phyloP scores from a whole-genome alignment of 352 stramenopile genomes.

The Phytophthora chlamydospora region DNA sequence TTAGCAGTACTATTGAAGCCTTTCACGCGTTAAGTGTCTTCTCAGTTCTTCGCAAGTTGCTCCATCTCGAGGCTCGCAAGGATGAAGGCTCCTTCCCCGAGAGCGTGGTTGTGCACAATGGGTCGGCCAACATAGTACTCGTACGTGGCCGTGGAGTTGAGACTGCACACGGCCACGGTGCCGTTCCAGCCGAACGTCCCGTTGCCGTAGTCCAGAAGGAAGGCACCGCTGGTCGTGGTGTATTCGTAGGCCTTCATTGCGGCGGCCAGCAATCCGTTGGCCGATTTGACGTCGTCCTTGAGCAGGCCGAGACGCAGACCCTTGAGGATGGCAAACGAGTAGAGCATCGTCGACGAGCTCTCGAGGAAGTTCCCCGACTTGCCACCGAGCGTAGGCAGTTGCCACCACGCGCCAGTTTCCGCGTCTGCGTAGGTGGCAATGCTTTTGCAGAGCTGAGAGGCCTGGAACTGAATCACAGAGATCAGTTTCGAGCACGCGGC shows the following conservation, averaged over 20 bases:
- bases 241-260: slow-evolving; percentile 32
- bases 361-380: slow-evolving; percentile 37
- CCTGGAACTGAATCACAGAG: slow-evolving; percentile 21
- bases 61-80: slow-evolving; percentile 33
- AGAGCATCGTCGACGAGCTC: slow-evolving; percentile 40
- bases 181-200: slow-evolving; percentile 32
- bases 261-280: slow-evolving; percentile 3
- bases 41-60: slow-evolving; percentile 8
- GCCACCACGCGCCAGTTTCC: slow-evolving; percentile 32
- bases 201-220: slow-evolving; percentile 27
- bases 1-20: neutral
- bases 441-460: slow-evolving; percentile 22
- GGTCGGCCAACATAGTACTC: slow-evolving; percentile 35
- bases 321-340: slow-evolving; percentile 41
- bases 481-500: slow-evolving; percentile 13
- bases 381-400: slow-evolving; percentile 29
- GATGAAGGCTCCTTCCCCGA: slow-evolving; percentile 32
- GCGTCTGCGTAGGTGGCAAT: slow-evolving; percentile 27
- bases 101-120: slow-evolving; percentile 28
- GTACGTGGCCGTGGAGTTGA: slow-evolving; percentile 37
- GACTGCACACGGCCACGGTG: slow-evolving; percentile 32
- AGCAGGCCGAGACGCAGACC: slow-evolving; percentile 33
- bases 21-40: too few species aligned
- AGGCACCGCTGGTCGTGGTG: slow-evolving; percentile 23
- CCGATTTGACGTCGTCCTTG: slow-evolving; percentile 10